Base-by-base conservation (phyloP, 1,284 basidiomycete genomes). In the Cryptococcus sp. region DNA sequence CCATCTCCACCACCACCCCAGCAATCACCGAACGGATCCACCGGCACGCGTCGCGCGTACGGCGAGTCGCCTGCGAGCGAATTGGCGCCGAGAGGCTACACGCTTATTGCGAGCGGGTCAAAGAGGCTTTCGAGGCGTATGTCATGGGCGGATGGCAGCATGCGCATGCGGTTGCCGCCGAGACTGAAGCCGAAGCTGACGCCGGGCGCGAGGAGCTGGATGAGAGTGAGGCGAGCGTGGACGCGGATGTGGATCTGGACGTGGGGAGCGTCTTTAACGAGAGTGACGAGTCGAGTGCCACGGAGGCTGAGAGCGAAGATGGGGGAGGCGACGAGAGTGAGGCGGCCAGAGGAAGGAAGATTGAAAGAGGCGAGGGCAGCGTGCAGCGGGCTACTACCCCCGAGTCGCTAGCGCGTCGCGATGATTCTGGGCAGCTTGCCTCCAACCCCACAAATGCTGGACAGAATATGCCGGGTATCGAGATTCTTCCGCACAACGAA, bases 121-220 rank as follows among this genome's bases (percentile, higher is more conserved):
- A 67, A 57, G 75, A 77, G 54, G 75, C 75, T 39, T 77, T 77
- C 52, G 68, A 73, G 23, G 71, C 72, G 35, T 77, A 77, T 58
- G 64, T 77, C 57, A 56, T 62, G 30, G 64, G 67, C 43, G 68
- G 65, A 5, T 68, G 62, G 62, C 35, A 58, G 23, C 23, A 43
- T 27, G 42, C 27, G 23, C 52, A 40, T 15, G 30, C 23, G 1
- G 47, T 16, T n/a, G 41, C 43, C 40, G 50, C 23, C 16, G 39
- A 48, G n/a, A 17, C 5, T 47, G 25, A 19, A 23, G 42, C 15
- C 16, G 49, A 47, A 15, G 11, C 5, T 47, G 25, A 19, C 19
- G 42, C 15, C 16, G 49, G 42, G 51, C 35, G 40, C 17, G 57
- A 47, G 5, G 42, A 13, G 10, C 48, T 13, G 25, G 47, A 54